These are phyloP conservation scores for Geosmithia putterillii DNA, from an alignment of 2,329 filamentous ascomycete species.

Conservation along the genomic window DNA sequence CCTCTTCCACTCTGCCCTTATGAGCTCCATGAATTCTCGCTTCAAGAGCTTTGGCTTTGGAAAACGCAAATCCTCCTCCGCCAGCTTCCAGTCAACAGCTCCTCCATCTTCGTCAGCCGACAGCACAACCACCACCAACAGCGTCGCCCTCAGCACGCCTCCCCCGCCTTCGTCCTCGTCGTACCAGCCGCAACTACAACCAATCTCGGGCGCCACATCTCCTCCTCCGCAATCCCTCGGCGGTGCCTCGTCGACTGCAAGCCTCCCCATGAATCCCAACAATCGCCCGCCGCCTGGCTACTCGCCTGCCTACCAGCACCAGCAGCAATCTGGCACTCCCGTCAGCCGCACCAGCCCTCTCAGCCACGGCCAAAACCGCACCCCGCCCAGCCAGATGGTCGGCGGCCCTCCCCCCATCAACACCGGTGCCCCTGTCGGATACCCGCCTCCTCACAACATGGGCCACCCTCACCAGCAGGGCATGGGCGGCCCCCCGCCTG, in stretches of 20 bases:
- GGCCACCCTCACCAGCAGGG: conserved; percentile 29
- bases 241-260: conserved; percentile 31
- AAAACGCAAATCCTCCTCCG: conserved; percentile 63
- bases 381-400: conserved; percentile 47
- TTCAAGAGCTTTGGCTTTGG: conserved; percentile 72
- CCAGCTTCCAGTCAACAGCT: conserved; percentile 43
- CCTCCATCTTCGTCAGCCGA: conserved; percentile 5
- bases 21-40: conserved; percentile 71
- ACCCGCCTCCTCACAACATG: conserved; percentile 41
- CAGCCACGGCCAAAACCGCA: conserved; percentile 32
- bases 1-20: conserved; percentile 25
- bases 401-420: conserved; percentile 57
- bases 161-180: conserved; percentile 8
- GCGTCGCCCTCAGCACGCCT: conserved; percentile 6
- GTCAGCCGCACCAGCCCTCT: conserved; percentile 42
- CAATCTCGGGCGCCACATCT: conserved; percentile 11
- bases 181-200: conserved; percentile 12
- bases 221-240: conserved; percentile 16
- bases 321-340: conserved; percentile 21
- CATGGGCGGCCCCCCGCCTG: conserved; percentile 24
- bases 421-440: conserved; percentile 48
- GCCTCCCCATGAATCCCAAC: conserved; percentile 51
- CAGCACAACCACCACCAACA: conserved; percentile 24
- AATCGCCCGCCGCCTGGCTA: conserved; percentile 51
- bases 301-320: conserved; percentile 36